Base-by-base conservation (phyloP, 2,329 filamentous ascomycete species). In the Colletotrichum eremochloae region DNA sequence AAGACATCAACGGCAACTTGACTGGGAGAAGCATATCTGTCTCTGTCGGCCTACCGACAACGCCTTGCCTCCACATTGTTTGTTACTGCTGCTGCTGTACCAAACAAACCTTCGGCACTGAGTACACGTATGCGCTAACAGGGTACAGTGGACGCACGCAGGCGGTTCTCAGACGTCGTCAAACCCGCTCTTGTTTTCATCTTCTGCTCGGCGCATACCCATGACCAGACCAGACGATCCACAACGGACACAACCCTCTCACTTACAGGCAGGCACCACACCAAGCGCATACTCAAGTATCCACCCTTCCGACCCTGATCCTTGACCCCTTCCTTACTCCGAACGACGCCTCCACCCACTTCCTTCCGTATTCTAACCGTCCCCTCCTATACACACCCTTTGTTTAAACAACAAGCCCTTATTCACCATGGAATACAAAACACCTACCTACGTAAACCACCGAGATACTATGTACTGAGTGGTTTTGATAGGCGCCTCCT, bases 191-290 rank as follows among this genome's bases (percentile, higher is more conserved):
- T 52, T 52, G 57, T 71, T 68, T 71, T 64, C 50, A 63, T 68
- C 65, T 31, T 36, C 53, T 58, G 57, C 48, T 46, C 57, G 36
- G 64, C 52, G 68, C 44, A 63, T 52, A 40, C 33, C 53, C 20
- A 38, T 36, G 33, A 68, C 63, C 52, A 63, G 68, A 63, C 68
- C 68, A 68, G 68, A 71, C 68, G 68, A 71, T 68, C 68, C 68
- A 71, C 68, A 55, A 70, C 63, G 46, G 68, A 67, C 68, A 71
- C 71, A 65, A 72, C 60, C 70, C 48, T 69, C 69, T 38, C 66
- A 6, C 66, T 64, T 53, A 68, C 55, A 48, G 33, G 24, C 55
- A 48, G 33, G 24, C 66, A 29, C 36, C 38, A 53, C 29, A 46
- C 38, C 36, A 55, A 36, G 50, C 38, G 48, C 24, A 31, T 24